These are phyloP conservation scores for Penicillium janthinellum DNA, from an alignment of 2,329 filamentous ascomycete genomes.

Conservation along the genomic window DNA sequence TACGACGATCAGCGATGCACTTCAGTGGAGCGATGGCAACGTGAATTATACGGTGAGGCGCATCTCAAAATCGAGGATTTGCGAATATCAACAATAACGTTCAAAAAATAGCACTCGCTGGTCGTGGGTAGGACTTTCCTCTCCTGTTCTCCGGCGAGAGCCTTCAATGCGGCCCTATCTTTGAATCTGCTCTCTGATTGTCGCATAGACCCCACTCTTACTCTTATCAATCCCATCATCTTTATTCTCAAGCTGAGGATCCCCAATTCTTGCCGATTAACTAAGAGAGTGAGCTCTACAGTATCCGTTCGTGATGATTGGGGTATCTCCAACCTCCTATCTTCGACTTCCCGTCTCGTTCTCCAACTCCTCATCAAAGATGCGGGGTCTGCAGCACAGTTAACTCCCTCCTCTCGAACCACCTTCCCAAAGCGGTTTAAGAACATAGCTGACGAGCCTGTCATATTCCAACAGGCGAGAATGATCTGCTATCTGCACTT, in stretches of 20 bases:
- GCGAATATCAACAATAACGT: not conserved
- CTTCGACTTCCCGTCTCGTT: not conserved
- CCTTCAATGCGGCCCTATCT: too few relatives aligned
- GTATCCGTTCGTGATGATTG: not conserved
- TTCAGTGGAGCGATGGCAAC: not conserved
- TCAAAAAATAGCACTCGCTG: not conserved
- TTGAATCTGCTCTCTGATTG: too few relatives aligned
- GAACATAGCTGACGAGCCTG: not conserved
- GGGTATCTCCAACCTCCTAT: not conserved
- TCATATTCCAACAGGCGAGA: not conserved
- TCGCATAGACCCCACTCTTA: not conserved
- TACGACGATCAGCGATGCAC: not conserved
- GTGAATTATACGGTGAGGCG: not conserved
- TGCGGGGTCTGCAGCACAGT: not conserved
- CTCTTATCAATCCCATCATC: not conserved
- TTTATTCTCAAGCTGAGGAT: not conserved
- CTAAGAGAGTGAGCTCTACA: not conserved
- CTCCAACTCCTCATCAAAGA: not conserved
- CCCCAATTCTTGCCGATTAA: not conserved
- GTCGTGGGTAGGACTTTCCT: not conserved
- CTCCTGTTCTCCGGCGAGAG: not conserved
- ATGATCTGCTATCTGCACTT: not conserved
- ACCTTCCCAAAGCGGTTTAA: slow-evolving; percentile 14
- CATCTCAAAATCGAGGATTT: not conserved
- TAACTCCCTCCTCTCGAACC: slow-evolving; percentile 1